These are phyloP conservation scores for Fusarium pseudoanthophilum DNA, from an alignment of 2,329 filamentous ascomycete genomes.

Conservation along the genomic window DNA sequence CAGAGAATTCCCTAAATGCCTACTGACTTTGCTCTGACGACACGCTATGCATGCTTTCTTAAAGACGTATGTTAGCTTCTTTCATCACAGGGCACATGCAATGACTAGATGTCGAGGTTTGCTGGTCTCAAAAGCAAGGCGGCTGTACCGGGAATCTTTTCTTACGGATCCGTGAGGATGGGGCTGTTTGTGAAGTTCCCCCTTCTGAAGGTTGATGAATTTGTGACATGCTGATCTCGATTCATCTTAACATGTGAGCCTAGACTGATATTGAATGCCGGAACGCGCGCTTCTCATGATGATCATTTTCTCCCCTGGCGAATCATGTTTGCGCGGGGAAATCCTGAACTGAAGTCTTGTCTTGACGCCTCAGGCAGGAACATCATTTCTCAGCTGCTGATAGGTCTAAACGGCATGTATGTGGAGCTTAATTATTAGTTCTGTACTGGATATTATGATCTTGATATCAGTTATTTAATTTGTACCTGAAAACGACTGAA, in stretches of 20 bases:
- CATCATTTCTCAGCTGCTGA: accelerated
- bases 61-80: neutral
- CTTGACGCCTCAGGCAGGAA: neutral
- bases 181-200: neutral
- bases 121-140: too few species aligned
- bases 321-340: neutral
- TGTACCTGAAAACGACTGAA: too few species aligned
- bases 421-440: neutral
- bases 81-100: neutral
- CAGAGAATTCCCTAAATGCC: accelerated
- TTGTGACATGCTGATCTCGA: neutral
- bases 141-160: conserved; percentile 14
- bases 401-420: neutral
- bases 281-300: neutral
- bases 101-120: neutral
- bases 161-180: conserved; percentile 2
- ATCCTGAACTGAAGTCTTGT: neutral
- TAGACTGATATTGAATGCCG: neutral
- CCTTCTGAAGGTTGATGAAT: neutral
- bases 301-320: neutral
- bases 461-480: neutral
- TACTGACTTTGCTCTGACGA: conserved; percentile 16
- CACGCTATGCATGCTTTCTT: conserved; percentile 16
- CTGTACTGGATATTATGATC: too few species aligned
- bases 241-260: neutral